phyloP scores from a whole-genome alignment of 805 yeast genomes.

The Trichomonascus vanleenenianus region DNA sequence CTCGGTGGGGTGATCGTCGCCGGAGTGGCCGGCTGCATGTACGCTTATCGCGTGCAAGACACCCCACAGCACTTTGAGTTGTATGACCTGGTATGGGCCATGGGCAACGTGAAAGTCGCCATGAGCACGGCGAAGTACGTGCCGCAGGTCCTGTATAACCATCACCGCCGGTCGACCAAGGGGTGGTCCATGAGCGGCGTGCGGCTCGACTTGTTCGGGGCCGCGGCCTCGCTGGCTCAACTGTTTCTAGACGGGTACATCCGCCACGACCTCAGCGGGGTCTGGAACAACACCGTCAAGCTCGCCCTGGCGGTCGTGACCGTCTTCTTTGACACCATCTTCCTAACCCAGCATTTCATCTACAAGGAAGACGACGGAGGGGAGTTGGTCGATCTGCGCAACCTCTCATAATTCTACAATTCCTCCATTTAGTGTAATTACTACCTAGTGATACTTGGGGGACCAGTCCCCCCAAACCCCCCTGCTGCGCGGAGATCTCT shows the following conservation, averaged over 20 bases:
- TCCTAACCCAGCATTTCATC: constrained; percentile 25
- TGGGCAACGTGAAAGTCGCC: constrained; percentile 39
- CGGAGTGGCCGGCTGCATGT: constrained; percentile 18
- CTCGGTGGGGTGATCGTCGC: constrained; percentile 4
- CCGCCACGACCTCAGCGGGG: constrained; percentile 25
- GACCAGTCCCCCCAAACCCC: no score
- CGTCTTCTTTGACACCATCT: constrained; percentile 25
- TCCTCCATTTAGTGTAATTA: no score
- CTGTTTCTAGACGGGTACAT: constrained; percentile 34
- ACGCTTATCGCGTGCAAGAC: constrained; percentile 21
- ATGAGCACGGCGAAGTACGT: constrained; percentile 40
- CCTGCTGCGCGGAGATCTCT: no score
- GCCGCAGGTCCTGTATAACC: constrained; percentile 41
- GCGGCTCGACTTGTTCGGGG: constrained; percentile 37
- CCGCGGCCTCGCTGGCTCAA: constrained; percentile 34
- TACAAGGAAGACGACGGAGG: not conserved
- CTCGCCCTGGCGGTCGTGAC: constrained; percentile 35
- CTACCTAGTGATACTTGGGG: no score
- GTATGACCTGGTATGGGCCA: constrained; percentile 33
- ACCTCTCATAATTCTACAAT: no score
- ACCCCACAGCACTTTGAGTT: constrained; percentile 16
- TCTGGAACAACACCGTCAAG: constrained; percentile 38
- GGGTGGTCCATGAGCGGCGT: constrained; percentile 39
- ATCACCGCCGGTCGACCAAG: constrained; percentile 35
- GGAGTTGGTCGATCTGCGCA: not conserved